phyloP scores from a whole-genome alignment of 176 grass and related monocot species.

The Eragrostis curvula region DNA sequence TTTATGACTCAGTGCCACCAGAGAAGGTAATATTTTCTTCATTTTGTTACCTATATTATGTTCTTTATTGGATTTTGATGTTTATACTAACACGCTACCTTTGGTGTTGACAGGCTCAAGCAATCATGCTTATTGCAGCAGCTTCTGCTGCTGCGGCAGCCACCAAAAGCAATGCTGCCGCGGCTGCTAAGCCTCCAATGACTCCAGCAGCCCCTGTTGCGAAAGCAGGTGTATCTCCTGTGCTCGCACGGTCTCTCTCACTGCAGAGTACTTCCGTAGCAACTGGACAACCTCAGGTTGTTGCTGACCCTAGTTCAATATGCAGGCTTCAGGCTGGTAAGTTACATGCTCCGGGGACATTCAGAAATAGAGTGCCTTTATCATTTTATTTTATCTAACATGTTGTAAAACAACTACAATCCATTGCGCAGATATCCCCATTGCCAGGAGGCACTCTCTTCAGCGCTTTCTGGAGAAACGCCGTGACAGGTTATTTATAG shows the following conservation, averaged over 20 bases:
- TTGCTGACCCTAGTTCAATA: conserved; percentile 54
- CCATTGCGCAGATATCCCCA: conserved; percentile 67
- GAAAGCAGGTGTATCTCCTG: conserved; percentile 39
- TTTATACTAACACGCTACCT: conserved; percentile 18
- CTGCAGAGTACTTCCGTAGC: conserved; percentile 77
- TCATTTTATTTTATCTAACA: neutral
- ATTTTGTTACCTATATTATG: neutral
- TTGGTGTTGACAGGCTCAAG: conserved; percentile 70
- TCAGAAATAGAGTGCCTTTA: neutral
- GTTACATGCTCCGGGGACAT: conserved; percentile 16
- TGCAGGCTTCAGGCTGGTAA: conserved; percentile 93
- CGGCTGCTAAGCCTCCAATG: conserved; percentile 49
- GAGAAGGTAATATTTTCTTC: conserved; percentile 71
- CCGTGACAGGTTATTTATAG: conserved; percentile 73
- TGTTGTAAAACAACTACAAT: conserved; percentile 11
- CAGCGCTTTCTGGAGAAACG: conserved; percentile 94
- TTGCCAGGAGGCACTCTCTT: conserved; percentile 96
- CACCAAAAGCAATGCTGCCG: conserved; percentile 33
- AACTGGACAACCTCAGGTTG: conserved; percentile 53
- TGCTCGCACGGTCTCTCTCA: conserved; percentile 75
- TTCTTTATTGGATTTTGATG: conserved; percentile 3
- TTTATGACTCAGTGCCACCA: conserved; percentile 74
- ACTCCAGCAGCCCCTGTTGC: conserved; percentile 23
- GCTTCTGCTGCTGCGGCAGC: conserved; percentile 40
- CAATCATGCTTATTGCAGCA: conserved; percentile 95